phyloP scores from a whole-genome alignment of 371 early-diverging fungal species.

The Mucor indicus region DNA sequence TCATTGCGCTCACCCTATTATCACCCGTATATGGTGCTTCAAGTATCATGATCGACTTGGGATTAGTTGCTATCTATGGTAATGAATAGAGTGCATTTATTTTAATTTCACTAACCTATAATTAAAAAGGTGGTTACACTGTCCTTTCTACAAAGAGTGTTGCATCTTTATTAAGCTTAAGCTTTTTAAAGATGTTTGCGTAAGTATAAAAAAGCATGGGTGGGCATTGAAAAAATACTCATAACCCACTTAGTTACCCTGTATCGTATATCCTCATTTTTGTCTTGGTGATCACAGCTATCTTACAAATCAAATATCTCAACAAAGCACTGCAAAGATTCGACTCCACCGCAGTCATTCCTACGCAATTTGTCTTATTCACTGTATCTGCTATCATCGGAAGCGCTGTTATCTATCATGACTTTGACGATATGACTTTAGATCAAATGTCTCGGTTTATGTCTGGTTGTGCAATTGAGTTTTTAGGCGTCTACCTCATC shows the following conservation, averaged over 20 bases:
- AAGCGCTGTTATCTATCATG: constrained; percentile 68
- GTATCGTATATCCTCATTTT: constrained; percentile 62
- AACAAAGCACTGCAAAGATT: constrained; percentile 64
- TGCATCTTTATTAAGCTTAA: constrained; percentile 57
- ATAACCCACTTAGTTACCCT: no score
- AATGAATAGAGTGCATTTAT: constrained; percentile 5
- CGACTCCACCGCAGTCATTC: constrained; percentile 70
- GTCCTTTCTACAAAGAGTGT: constrained; percentile 72
- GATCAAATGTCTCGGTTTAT: constrained; percentile 53
- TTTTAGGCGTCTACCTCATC: constrained; percentile 70
- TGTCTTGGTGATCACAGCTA: constrained; percentile 55
- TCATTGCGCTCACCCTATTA: constrained; percentile 33
- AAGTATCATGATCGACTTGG: constrained; percentile 62
- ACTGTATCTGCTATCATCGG: constrained; percentile 77
- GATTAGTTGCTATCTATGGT: constrained; percentile 68
- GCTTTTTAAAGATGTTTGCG: constrained; percentile 56
- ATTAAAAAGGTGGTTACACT: constrained; percentile 61
- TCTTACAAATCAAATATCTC: constrained; percentile 66
- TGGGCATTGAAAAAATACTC: no score
- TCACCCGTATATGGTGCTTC: constrained; percentile 49
- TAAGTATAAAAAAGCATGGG: no score
- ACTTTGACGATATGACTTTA: constrained; percentile 62
- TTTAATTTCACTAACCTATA: background rate
- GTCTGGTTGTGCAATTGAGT: constrained; percentile 62
- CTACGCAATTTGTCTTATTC: constrained; percentile 75